Evolutionary conservation across 2,329 filamentous ascomycete genomes (phyloP), one percentile per base, ranked within the genome.

Genomic region (Paradendryphiella salina): DNA sequence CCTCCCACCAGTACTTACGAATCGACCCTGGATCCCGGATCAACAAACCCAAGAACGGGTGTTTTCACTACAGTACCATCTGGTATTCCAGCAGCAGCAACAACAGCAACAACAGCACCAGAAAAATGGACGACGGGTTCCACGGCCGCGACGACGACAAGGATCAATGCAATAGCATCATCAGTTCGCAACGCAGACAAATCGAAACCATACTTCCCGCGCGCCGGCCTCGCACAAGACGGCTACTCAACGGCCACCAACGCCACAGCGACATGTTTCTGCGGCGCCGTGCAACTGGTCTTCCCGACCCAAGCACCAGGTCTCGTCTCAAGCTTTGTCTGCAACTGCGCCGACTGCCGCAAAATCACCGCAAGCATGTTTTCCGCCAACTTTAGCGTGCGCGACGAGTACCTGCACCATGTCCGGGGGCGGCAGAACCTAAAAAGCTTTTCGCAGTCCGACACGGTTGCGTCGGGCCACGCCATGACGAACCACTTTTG

Each of bases 401-500:
- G 54, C 8, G 74, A 83, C 62, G 63, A 65, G 1, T 56, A 54
- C 11, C 63, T 85, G 0, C 75, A 61, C 33, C 78, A 83, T 57
- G 8, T 82, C 0, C 79, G 82, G 4, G 82, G 82, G 2, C 68
- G 68, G 1, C 77, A 80, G 0, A 78, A 77, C 10, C 72, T 85
- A 3, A 79, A 64, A 23, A 56, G 59, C 0, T 85, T 70, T 37
- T 51, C 57, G 4, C 78, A 84, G 26, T 33, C 26, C 1, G 35
- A 42, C 1, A 65, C 61, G 7, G 42, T 46, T 3, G 38, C 44
- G 1, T 43, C 35, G 1, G 42, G 50, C 0, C 37, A 52, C 1
- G 23, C 14, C 9, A 87, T 87, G 84, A 80, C 79, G 6, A 86
- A 86, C 60, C 74, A 77, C 62, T 87, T 87, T 67, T 87, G 85